Evolutionary conservation across 495 filamentous ascomycete species (phyloP).

Genomic region (Penicillium ucsense): DNA sequence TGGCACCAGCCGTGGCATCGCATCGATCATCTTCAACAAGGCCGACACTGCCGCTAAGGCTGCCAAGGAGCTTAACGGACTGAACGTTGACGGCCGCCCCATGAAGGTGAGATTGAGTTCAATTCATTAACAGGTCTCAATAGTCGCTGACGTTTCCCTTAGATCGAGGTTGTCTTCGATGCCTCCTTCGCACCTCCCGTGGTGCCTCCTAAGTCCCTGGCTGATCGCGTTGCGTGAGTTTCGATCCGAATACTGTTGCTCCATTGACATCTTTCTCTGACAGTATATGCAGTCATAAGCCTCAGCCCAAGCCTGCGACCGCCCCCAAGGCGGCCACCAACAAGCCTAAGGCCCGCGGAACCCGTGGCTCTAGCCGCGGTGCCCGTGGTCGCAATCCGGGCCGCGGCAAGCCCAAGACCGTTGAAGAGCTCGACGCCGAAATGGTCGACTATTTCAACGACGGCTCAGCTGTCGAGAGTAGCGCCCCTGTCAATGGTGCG

Average conservation of each 20-base stretch:
- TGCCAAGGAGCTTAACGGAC: conserved; percentile 68
- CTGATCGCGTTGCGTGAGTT: conserved; percentile 73
- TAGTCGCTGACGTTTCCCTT: conserved; percentile 9
- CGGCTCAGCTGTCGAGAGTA: conserved; percentile 26
- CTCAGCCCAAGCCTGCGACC: conserved; percentile 77
- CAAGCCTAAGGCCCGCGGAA: conserved; percentile 5
- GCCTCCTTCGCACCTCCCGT: conserved; percentile 58
- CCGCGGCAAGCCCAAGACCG: conserved; percentile 68
- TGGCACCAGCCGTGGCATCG: conserved; percentile 81
- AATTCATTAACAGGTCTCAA: not conserved
- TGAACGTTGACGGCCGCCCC: conserved; percentile 77
- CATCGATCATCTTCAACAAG: conserved; percentile 69
- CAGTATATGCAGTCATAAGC: conserved; percentile 45
- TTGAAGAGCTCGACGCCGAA: conserved; percentile 85
- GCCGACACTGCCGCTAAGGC: conserved; percentile 73
- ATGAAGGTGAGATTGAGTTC: conserved; percentile 60
- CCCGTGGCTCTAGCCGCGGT: conserved; percentile 2
- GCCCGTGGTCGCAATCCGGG: conserved; percentile 39
- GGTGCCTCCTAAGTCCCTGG: conserved; percentile 61
- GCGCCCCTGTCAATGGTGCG: conserved; percentile 33
- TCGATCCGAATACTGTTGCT: not conserved
- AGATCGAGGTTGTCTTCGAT: conserved; percentile 88
- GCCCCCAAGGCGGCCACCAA: conserved; percentile 47
- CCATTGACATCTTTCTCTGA: not conserved
- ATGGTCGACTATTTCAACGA: conserved; percentile 81